Percentiles rank a stretch among this genome's conserved stretches.
Conservation (phyloP, 176 grass and related monocot genomes). For the Hordeum vulgare region MorexV3_pseudomolecules_assembly NC_058518.1:96272477-96272976, state of each 20-base stretch:
- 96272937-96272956: neutral
- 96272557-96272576: neutral
- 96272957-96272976: neutral
- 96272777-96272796: neutral
- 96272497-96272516: constrained; percentile 36
- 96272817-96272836: constrained; percentile 6
- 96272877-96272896: neutral
- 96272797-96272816: neutral
- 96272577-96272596: neutral
- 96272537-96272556: neutral
- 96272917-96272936: neutral
- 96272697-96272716: no score
- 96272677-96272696: no score
- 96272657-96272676: no score
- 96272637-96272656: no score
- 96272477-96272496: constrained; percentile 78
- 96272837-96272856: neutral
- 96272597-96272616: neutral
- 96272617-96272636: no score
- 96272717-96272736: no score
- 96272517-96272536: neutral
- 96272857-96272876: neutral
- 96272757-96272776: neutral
- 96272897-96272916: neutral
- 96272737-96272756: neutral